Base-by-base conservation (phyloP, 805 yeast genomes). In the Saturnispora galanensis region DNA sequence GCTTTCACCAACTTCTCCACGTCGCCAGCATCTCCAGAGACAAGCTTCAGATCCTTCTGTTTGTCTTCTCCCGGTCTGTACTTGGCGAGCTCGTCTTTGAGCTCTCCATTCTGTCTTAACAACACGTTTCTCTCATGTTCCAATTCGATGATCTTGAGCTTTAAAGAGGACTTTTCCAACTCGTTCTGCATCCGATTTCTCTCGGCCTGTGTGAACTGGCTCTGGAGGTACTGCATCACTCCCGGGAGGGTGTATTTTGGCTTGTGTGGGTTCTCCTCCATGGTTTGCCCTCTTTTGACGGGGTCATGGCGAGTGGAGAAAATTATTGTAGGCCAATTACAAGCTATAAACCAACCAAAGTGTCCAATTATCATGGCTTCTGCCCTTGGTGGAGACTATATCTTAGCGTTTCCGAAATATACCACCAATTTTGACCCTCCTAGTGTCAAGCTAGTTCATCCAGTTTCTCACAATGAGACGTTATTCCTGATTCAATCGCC, bases 221-320 rank as follows among this genome's bases (percentile, higher is more conserved):
- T 67, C 35, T 78, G 77, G 47, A 76, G 59, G 53, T 76, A 76
- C 53, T 74, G 76, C 63, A 76, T 75, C 17, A 76, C 75, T 0
- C 81, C 81, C 0, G 81, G 81, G 12, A 76, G 63, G 3, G 80
- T 74, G 38, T 65, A 65, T 18, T 60, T 49, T 15, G 49, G 46
- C 13, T 45, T 32, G 26, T 21, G 26, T 21, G 26, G 34, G 15
- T 31, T 12, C 34, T 31, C 8, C 15, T 31, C 34, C 34, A 12
- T 31, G 15, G 8, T 31, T 31, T 13, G n/a, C 34, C n/a, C 34
- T 31, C 34, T 31, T 31, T 31, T n/a, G 15, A n/a, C 8, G 34
- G 2, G 2, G 34, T 31, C 11, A 31, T 8, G 26, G 26, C 6
- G 26, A 21, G 26, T 5, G 26, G 26, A 21, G 26, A 21, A 21